These are phyloP conservation scores for Colletotrichum neosansevieriae DNA, from an alignment of 2,329 filamentous ascomycete species.

Conservation along the genomic window DNA sequence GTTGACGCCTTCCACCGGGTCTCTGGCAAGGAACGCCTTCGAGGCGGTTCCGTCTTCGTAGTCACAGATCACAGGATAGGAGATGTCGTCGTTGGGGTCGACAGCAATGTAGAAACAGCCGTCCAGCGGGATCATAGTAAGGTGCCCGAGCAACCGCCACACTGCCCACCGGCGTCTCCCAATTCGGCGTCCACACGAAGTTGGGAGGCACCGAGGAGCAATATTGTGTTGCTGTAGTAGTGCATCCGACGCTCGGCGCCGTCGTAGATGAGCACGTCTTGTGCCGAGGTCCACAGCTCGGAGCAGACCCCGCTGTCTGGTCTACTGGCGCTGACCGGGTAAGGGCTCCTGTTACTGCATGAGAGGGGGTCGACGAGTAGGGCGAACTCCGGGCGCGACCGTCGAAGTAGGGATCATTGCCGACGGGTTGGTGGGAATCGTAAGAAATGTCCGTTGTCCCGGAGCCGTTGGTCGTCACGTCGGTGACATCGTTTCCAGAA, in stretches of 20 bases:
- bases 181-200: conserved; percentile 44
- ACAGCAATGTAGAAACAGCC: conserved; percentile 41
- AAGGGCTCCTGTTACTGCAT: conserved; percentile 52
- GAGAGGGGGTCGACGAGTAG: conserved; percentile 43
- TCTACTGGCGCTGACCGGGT: conserved; percentile 43
- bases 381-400: conserved; percentile 41
- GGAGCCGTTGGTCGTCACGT: not conserved
- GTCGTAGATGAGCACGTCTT: conserved; percentile 43
- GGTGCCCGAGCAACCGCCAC: conserved; percentile 43
- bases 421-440: not conserved
- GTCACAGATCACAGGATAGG: conserved; percentile 47
- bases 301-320: conserved; percentile 42
- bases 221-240: conserved; percentile 51
- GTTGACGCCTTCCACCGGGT: conserved; percentile 42
- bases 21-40: conserved; percentile 47
- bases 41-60: conserved; percentile 42
- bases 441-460: not conserved
- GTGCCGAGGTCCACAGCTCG: conserved; percentile 43
- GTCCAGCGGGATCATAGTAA: conserved; percentile 18
- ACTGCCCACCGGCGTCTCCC: conserved; percentile 38
- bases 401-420: conserved; percentile 7
- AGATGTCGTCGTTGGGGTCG: conserved; percentile 42
- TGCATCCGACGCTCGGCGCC: conserved; percentile 46
- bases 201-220: conserved; percentile 46
- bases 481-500: not conserved